A percentile compares a stretch with the other conserved stretches of the same genome.
Evolutionary conservation across 192 early-diverging fungal species (phyloP).

Genomic region (Podila clonocystis): DNA sequence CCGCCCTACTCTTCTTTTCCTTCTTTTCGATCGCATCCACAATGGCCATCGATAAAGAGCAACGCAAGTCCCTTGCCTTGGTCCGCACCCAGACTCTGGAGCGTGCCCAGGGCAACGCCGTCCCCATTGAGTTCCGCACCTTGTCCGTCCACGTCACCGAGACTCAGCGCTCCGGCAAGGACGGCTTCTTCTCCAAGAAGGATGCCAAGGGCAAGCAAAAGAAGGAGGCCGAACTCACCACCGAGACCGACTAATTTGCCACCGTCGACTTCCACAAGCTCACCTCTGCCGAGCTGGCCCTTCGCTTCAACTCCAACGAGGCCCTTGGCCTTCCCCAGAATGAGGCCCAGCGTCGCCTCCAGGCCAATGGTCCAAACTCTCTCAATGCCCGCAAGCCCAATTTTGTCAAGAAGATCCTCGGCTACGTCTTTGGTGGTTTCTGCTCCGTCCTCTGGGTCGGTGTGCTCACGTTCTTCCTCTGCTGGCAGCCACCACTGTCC

Average conservation of each 20-base stretch:
- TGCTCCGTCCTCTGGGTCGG: slow-evolving; percentile 78
- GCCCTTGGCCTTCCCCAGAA: slow-evolving; percentile 46
- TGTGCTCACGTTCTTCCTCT: slow-evolving; percentile 72
- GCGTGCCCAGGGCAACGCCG: slow-evolving; percentile 41
- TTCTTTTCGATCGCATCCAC: neutral
- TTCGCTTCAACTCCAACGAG: slow-evolving; percentile 52
- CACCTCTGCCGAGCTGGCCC: slow-evolving; percentile 48
- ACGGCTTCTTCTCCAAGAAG: slow-evolving; percentile 4
- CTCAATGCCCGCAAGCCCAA: slow-evolving; percentile 54
- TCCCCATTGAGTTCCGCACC: slow-evolving; percentile 58
- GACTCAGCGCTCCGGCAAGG: slow-evolving; percentile 33
- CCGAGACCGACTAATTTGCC: slow-evolving; percentile 50
- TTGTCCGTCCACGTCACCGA: slow-evolving; percentile 59
- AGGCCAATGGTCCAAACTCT: slow-evolving; percentile 54
- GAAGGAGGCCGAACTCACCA: slow-evolving; percentile 23
- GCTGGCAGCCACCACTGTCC: slow-evolving; percentile 67
- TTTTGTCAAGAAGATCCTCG: slow-evolving; percentile 51
- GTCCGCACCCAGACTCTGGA: slow-evolving; percentile 46
- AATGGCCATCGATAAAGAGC: slow-evolving; percentile 43
- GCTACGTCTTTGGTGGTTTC: slow-evolving; percentile 77
- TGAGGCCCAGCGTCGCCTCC: slow-evolving; percentile 37
- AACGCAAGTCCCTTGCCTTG: slow-evolving; percentile 36
- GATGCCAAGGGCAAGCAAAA: slow-evolving; percentile 13
- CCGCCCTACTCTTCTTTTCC: neutral
- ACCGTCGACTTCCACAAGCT: slow-evolving; percentile 57